A percentile compares a stretch with the other conserved stretches of the same genome.
Conservation (phyloP, 2,329 filamentous ascomycete genomes). For the Fusarium transvaalense region DNA sequence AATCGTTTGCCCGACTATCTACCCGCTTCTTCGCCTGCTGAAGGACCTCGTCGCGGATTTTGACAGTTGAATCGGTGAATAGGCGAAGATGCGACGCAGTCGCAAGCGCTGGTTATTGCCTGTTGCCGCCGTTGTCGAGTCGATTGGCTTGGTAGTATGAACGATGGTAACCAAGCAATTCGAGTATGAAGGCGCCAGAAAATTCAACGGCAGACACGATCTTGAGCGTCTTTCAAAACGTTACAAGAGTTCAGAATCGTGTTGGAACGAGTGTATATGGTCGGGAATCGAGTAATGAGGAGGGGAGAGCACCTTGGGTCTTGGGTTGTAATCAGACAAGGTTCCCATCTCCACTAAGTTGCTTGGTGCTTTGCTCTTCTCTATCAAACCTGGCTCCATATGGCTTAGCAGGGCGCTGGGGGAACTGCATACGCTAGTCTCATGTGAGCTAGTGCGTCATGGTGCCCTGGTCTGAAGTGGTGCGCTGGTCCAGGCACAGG, state of each 20-base stretch:
- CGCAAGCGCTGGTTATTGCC: constrained; percentile 11
- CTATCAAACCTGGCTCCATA: constrained; percentile 39
- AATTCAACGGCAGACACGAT: constrained; percentile 5
- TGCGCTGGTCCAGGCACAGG: constrained; percentile 40
- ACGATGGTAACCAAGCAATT: constrained; percentile 7
- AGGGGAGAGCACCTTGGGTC: constrained; percentile 29
- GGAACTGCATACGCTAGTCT: constrained; percentile 33
- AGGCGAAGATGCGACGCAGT: constrained; percentile 28
- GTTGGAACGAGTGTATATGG: constrained; percentile 36
- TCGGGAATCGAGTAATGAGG: constrained; percentile 30
- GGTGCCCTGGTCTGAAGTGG: constrained; percentile 12
- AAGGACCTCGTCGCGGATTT: constrained; percentile 1
- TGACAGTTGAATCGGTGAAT: constrained; percentile 17
- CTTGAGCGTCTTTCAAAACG: constrained; percentile 15
- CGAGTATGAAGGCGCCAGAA: not conserved
- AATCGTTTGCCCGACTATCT: not conserved
- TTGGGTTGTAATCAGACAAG: constrained; percentile 36
- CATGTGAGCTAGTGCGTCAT: constrained; percentile 17
- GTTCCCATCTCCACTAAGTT: constrained; percentile 12
- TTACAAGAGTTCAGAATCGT: constrained; percentile 13
- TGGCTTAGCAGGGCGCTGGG: constrained; percentile 40
- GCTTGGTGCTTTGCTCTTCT: constrained; percentile 21
- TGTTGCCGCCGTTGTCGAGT: not conserved
- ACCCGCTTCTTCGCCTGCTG: not conserved
- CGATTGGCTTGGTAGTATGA: constrained; percentile 6